Conservation (phyloP, 2,329 filamentous ascomycete species). For the Xylariaceae sp. region DNA sequence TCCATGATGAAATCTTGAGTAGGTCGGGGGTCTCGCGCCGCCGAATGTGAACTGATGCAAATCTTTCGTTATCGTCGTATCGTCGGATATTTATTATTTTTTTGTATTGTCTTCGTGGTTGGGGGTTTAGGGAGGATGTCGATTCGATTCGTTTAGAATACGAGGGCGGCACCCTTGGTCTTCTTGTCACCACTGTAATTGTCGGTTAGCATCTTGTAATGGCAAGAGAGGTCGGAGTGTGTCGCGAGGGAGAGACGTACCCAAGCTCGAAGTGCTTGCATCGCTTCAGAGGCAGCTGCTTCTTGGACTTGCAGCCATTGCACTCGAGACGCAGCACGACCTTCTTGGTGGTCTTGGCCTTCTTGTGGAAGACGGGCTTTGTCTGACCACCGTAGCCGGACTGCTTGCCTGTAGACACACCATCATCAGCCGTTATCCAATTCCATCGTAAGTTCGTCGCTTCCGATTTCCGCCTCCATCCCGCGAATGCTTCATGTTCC, state of each 20-base stretch:
- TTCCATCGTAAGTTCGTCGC: neutral
- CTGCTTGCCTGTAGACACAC: conserved; percentile 9
- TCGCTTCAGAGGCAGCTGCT: conserved; percentile 95
- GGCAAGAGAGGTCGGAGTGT: neutral
- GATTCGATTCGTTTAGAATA: conserved; percentile 67
- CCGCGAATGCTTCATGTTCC: neutral
- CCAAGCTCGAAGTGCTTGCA: conserved; percentile 99
- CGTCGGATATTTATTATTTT: conserved; percentile 15
- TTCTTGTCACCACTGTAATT: conserved; percentile 95
- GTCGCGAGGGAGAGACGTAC: conserved; percentile 51
- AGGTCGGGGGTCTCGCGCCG: too few relatives aligned
- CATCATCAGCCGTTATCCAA: neutral
- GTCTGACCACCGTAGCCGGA: conserved; percentile 80
- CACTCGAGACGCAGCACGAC: conserved; percentile 98
- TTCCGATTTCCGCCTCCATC: neutral
- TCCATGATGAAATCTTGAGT: conserved; percentile 16
- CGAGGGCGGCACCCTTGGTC: conserved; percentile 99
- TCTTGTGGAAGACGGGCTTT: conserved; percentile 99
- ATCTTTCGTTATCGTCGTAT: conserved; percentile 20
- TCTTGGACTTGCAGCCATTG: conserved; percentile 96
- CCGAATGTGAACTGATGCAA: conserved; percentile 15
- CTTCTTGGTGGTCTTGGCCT: conserved; percentile 99
- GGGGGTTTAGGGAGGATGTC: conserved; percentile 3
- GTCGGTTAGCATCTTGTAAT: conserved; percentile 1
- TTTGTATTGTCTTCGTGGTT: conserved; percentile 12